Evolutionary conservation across 352 stramenopile species (phyloP), one percentile per base, ranked within the genome.

Genomic region (Globisporangium cystogenes): DNA sequence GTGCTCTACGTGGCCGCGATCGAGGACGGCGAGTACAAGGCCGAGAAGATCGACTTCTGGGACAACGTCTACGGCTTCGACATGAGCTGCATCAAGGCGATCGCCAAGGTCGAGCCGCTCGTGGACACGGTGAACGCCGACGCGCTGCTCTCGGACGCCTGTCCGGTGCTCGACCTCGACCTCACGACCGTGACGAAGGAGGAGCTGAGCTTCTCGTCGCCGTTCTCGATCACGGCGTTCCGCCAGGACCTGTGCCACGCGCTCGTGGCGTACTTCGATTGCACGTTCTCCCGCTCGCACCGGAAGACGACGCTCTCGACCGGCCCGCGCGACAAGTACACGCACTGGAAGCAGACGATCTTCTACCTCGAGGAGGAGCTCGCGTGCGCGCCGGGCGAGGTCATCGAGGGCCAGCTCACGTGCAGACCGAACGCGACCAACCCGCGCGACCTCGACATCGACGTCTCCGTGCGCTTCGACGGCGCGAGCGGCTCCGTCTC

Each of bases 311-410:
- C 73, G 33, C 99, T 99, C 72, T 98, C 90, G 4, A 99, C 97
- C 6, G 89, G 82, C n/a, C 82, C 87, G 3, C 82, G 89, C 53
- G 86, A 82, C 40, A 82, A 96, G 57, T 98, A 99, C 72, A 99
- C 97, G 43, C 97, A 99, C 78, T 99, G 97, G 97, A 99, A 99
- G 71, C 97, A 99, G 71, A 98, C 95, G 15, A 88, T 98, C 18
- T 98, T 99, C 60, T 99, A 98, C 67, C 69, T 98, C 7, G 74
- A 91, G 27, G 76, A 87, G 27, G 80, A 94, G 45, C 65, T 98
- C 24, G 80, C 81, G 21, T 91, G 90, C 55, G 78, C 70, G 45
- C 65, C 76, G 4, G 93, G 91, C 14, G 93, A 98, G 51, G 61
- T 85, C 26, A 89, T 98, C 42, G 83, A 90, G 45, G 95, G 94